phyloP scores from a whole-genome alignment of 345 rosid genomes.

The Boechera stricta region DNA sequence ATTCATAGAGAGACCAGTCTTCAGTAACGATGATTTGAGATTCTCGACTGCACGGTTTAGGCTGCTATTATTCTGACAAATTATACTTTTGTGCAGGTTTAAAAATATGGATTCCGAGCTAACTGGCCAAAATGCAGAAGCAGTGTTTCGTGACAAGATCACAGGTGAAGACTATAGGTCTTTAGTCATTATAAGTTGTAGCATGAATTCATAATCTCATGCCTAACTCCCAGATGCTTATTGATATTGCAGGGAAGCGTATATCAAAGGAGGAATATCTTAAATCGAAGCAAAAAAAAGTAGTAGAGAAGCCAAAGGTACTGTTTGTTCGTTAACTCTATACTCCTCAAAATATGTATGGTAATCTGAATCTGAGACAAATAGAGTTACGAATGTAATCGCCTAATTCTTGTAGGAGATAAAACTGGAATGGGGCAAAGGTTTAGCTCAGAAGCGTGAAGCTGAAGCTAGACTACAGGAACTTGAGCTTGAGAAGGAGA shows the following conservation, averaged over 20 bases:
- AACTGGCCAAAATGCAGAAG: constrained; percentile 81
- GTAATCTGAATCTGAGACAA: constrained; percentile 4
- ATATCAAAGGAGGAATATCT: constrained; percentile 74
- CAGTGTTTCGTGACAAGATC: constrained; percentile 84
- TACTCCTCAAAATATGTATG: background rate
- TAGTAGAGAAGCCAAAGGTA: constrained; percentile 84
- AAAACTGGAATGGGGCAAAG: constrained; percentile 97
- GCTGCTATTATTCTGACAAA: constrained; percentile 21
- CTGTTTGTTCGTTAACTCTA: constrained; percentile 22
- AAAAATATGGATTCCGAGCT: constrained; percentile 72
- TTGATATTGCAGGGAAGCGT: constrained; percentile 60
- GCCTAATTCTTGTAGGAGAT: constrained; percentile 58
- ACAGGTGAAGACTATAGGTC: constrained; percentile 54
- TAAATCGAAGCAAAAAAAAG: constrained; percentile 60
- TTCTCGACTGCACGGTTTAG: background rate
- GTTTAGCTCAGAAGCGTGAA: constrained; percentile 92
- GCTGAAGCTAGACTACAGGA: constrained; percentile 76
- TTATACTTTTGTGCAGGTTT: constrained; percentile 53
- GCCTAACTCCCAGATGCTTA: constrained; percentile 33
- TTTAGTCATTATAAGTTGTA: constrained; percentile 26
- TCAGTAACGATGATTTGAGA: constrained; percentile 4
- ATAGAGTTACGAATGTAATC: constrained; percentile 12
- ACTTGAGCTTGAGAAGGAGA: constrained; percentile 82
- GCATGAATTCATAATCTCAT: constrained; percentile 2
- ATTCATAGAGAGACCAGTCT: constrained; percentile 7